phyloP scores from a whole-genome alignment of 2,329 filamentous ascomycete genomes.

The Fusarium metavorans region DNA sequence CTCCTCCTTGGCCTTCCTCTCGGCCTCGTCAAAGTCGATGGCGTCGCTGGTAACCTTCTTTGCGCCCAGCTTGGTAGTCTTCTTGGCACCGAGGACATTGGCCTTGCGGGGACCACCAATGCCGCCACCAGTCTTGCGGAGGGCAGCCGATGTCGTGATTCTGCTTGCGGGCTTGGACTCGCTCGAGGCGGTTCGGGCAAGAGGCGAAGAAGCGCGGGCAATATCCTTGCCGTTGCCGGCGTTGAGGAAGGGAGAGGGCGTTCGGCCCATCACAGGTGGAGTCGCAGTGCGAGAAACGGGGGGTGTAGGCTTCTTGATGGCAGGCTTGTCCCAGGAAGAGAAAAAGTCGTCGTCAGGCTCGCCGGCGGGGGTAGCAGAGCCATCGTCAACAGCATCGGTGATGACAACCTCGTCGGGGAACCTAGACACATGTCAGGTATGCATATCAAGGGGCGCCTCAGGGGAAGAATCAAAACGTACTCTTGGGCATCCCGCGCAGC shows the following conservation, averaged over 20 bases:
- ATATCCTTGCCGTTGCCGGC: slow-evolving; percentile 78
- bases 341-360: slow-evolving; percentile 97
- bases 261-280: slow-evolving; percentile 83
- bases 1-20: slow-evolving; percentile 97
- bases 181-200: slow-evolving; percentile 70
- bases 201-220: slow-evolving; percentile 85
- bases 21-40: slow-evolving; percentile 97
- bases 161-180: slow-evolving; percentile 73
- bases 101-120: slow-evolving; percentile 79
- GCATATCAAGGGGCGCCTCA: neutral
- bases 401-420: slow-evolving; percentile 89
- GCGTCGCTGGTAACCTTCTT: slow-evolving; percentile 87
- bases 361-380: slow-evolving; percentile 80
- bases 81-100: slow-evolving; percentile 88
- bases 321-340: slow-evolving; percentile 97
- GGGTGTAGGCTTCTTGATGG: slow-evolving; percentile 95
- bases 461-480: slow-evolving; percentile 63
- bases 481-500: slow-evolving; percentile 86
- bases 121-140: slow-evolving; percentile 79
- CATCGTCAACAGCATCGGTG: slow-evolving; percentile 78
- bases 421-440: slow-evolving; percentile 60
- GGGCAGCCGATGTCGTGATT: slow-evolving; percentile 81
- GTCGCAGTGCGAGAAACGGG: slow-evolving; percentile 91
- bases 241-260: slow-evolving; percentile 90
- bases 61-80: slow-evolving; percentile 84